Evolutionary conservation across 1,284 basidiomycete genomes (phyloP).

Genomic region (Marasmius sp.): DNA sequence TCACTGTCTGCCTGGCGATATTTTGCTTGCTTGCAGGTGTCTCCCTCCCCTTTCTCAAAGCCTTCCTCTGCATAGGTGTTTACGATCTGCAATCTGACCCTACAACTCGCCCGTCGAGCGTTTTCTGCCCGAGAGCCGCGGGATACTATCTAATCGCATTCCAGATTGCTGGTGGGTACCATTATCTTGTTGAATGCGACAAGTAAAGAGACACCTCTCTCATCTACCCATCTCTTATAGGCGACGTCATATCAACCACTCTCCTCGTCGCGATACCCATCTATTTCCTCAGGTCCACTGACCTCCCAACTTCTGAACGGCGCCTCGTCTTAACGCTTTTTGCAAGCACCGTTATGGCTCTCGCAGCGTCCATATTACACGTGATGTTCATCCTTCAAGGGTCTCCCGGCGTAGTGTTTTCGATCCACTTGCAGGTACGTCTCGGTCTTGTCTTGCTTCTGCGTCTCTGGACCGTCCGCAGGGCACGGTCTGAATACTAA

Average conservation of each 20-base stretch:
- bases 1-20: neutral
- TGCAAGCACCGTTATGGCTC: neutral
- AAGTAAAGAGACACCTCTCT: neutral
- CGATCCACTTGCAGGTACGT: neutral
- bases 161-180: too few species aligned
- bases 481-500: too few species aligned
- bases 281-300: neutral
- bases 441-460: too few species aligned
- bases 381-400: neutral
- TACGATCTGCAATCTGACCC: too few species aligned
- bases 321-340: neutral
- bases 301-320: neutral
- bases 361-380: neutral
- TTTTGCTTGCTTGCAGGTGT: neutral
- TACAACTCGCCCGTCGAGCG: too few species aligned
- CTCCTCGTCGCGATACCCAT: neutral
- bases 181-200: too few species aligned
- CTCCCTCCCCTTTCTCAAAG: too few species aligned
- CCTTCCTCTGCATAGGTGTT: too few species aligned
- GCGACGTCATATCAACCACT: neutral
- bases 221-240: neutral
- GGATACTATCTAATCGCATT: too few species aligned
- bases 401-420: neutral
- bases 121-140: too few species aligned
- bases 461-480: too few species aligned